Conservation (phyloP, 257 asterid species). For the Phtheirospermum japonicum region DNA sequence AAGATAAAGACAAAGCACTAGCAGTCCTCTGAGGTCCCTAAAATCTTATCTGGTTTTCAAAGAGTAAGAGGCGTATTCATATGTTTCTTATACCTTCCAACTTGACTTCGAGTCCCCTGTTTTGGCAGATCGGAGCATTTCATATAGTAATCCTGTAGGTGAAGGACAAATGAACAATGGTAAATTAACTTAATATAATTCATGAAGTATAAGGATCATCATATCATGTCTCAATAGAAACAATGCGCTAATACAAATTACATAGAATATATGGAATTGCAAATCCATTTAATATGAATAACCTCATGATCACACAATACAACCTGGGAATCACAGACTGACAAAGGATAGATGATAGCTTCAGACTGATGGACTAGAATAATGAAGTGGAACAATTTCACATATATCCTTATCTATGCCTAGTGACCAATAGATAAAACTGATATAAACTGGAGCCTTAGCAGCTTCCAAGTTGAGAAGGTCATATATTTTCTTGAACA, state of each 20-base stretch:
- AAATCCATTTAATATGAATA: not conserved
- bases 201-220: conserved; percentile 1
- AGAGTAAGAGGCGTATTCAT: conserved; percentile 9
- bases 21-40: conserved; percentile 22
- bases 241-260: conserved; percentile 12
- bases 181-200: conserved; percentile 6
- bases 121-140: conserved; percentile 94
- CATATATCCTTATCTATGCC: conserved; percentile 4
- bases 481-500: conserved; percentile 12
- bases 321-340: conserved; percentile 11
- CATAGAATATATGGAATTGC: conserved; percentile 21
- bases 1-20: conserved; percentile 16
- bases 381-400: conserved; percentile 4
- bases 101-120: conserved; percentile 86
- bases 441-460: conserved; percentile 20
- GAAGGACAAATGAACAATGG: conserved; percentile 23
- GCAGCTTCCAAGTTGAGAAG: not conserved
- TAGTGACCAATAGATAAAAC: conserved; percentile 3
- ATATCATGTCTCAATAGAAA: not conserved
- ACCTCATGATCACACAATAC: conserved; percentile 14
- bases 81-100: conserved; percentile 70
- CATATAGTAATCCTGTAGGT: conserved; percentile 73
- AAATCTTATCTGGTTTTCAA: conserved; percentile 7
- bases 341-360: conserved; percentile 1
- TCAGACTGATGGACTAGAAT: conserved; percentile 11